These are phyloP conservation scores for Prunus fruticosa DNA, from an alignment of 306 rosid genomes.

Conservation along the genomic window DNA sequence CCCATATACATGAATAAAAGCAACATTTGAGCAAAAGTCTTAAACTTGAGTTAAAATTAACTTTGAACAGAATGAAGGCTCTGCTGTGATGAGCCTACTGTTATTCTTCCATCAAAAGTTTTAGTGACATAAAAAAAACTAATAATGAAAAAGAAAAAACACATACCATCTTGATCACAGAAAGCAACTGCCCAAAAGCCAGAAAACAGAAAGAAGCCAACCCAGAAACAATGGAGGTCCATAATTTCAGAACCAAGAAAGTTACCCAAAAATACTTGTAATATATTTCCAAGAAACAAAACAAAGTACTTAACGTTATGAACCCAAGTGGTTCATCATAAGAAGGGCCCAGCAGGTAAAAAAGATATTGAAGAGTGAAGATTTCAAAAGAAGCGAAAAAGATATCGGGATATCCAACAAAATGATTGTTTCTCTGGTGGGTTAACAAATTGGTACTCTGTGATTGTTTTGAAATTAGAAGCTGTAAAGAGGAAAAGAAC, in stretches of 20 bases:
- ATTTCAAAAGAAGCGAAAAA: conserved; percentile 32
- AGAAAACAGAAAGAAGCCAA: conserved; percentile 44
- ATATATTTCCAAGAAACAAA: background rate
- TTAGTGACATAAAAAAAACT: background rate
- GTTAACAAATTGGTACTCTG: conserved; percentile 23
- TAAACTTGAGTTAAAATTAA: too few relatives aligned
- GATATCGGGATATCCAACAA: conserved; percentile 17
- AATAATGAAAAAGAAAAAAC: background rate
- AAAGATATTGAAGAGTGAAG: background rate
- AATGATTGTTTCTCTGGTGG: conserved; percentile 41
- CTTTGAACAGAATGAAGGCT: too few relatives aligned
- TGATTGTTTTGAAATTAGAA: conserved; percentile 1
- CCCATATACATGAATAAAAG: conserved; percentile 17
- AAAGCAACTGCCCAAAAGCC: conserved; percentile 45
- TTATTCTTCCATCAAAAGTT: too few relatives aligned
- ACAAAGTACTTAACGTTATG: background rate
- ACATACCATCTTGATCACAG: conserved; percentile 69
- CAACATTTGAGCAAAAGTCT: background rate
- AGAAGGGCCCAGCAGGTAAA: too few relatives aligned
- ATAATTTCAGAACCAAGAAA: conserved; percentile 24
- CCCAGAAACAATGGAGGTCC: conserved; percentile 38
- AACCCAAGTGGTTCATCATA: too few relatives aligned
- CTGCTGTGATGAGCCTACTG: too few relatives aligned
- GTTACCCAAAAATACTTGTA: conserved; percentile 15
- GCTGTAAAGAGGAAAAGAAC: conserved; percentile 20